phyloP scores from a whole-genome alignment of 1,284 basidiomycete genomes.

The Marasmius sp. region DNA sequence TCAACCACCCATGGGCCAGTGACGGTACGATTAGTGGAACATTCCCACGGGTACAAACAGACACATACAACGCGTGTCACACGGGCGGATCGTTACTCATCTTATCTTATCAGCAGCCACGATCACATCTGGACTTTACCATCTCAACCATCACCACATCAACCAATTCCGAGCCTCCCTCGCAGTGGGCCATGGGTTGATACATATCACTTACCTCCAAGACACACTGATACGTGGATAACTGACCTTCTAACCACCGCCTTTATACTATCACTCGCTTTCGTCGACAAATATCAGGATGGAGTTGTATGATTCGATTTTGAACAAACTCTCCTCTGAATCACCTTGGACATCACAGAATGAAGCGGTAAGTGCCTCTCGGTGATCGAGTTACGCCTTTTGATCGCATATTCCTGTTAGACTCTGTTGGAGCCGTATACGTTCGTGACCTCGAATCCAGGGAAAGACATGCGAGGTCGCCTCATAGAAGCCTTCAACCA shows the following conservation, averaged over 20 bases:
- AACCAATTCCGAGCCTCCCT: too few species aligned
- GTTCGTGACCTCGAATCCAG: slow-evolving; percentile 84
- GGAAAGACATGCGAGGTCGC: slow-evolving; percentile 90
- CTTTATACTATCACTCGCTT: not conserved
- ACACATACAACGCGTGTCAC: not conserved
- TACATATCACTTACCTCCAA: too few species aligned
- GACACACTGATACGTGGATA: too few species aligned
- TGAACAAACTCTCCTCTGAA: slow-evolving; percentile 24
- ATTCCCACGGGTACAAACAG: not conserved
- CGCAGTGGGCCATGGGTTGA: too few species aligned
- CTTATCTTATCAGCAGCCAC: not conserved
- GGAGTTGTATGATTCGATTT: slow-evolving; percentile 26
- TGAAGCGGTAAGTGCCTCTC: slow-evolving; percentile 22
- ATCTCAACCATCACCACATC: too few species aligned
- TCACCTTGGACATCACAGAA: slow-evolving; percentile 24
- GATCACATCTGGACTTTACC: not conserved
- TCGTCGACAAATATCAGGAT: not conserved
- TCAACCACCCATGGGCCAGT: not conserved
- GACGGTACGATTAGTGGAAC: not conserved
- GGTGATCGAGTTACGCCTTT: not conserved
- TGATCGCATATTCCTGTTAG: slow-evolving; percentile 20
- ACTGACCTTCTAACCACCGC: too few species aligned
- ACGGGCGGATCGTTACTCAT: too few species aligned
- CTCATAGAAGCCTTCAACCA: slow-evolving; percentile 94
- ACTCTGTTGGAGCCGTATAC: slow-evolving; percentile 88